phyloP scores from a whole-genome alignment of 305 asterid genomes.

The Fraxinus ornus region DNA sequence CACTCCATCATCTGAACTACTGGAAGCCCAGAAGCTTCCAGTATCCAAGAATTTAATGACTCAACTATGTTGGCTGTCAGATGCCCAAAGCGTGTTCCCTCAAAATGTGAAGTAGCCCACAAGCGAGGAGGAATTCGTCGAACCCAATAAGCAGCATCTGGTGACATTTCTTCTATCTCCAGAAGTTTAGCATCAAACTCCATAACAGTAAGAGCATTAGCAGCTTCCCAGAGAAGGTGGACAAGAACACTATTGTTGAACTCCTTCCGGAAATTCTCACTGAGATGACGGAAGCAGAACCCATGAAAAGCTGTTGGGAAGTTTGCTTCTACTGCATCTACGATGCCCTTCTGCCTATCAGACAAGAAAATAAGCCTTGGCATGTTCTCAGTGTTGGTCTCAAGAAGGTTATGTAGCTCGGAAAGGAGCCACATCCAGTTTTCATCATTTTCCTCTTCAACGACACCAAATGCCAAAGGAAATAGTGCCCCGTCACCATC shows the following conservation, averaged over 20 bases:
- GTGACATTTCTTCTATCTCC: conserved; percentile 56
- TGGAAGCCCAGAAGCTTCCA: conserved; percentile 70
- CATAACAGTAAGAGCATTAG: conserved; percentile 47
- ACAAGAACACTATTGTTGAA: conserved; percentile 57
- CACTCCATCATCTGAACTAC: conserved; percentile 77
- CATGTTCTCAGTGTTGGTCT: conserved; percentile 69
- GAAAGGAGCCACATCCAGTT: conserved; percentile 80
- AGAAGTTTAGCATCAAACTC: conserved; percentile 48
- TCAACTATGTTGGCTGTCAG: conserved; percentile 54
- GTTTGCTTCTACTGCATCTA: conserved; percentile 59
- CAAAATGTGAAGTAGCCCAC: conserved; percentile 61
- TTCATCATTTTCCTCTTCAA: conserved; percentile 63
- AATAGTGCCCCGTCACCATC: conserved; percentile 69
- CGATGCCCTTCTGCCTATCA: conserved; percentile 53
- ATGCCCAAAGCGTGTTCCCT: conserved; percentile 58
- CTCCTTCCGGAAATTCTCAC: conserved; percentile 54
- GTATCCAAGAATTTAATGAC: conserved; percentile 53
- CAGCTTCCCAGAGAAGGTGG: conserved; percentile 65
- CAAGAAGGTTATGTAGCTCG: conserved; percentile 60
- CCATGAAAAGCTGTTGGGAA: conserved; percentile 82
- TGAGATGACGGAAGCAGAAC: conserved; percentile 65
- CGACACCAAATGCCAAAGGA: conserved; percentile 73
- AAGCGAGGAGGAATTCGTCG: conserved; percentile 47
- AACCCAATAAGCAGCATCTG: conserved; percentile 63
- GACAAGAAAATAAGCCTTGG: conserved; percentile 69